Evolutionary conservation across 139 green algal species (phyloP), one percentile per base, ranked within the genome.

Genomic region (Mesotaenium endlicherianum): DNA sequence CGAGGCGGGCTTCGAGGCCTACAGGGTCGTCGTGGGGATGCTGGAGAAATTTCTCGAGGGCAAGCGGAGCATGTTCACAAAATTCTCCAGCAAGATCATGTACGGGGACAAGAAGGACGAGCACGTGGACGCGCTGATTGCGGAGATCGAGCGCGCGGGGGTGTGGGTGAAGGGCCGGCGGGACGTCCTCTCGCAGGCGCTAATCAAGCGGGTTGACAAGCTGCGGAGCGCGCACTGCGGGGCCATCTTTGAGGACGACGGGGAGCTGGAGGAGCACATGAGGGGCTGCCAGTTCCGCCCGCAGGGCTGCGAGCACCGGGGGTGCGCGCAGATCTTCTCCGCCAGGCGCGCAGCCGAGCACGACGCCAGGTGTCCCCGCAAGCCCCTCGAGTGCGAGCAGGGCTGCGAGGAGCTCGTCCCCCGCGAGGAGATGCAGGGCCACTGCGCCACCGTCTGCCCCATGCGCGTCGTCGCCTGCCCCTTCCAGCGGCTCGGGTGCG

Each of bases 401-500:
- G 70, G 3, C 26, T 86, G 79, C 49, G 11, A 30, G n/a, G 69
- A 31, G 6, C 17, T 26, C 2, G 49, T 86, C 6, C 31, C 44
- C 20, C 68, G 79, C 20, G 79, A 39, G 26, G 69, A 84, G 4
- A 86, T 86, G 79, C 17, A 70, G 3, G 70, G 14, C 5, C 79
- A 86, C 70, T 79, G 68, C 31, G 36, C 39, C 5, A 86, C 79
- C 30, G 70, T 84, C 4, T 86, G 79, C 42, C 41, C 79, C 2
- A 69, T 69, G 69, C 47, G 14, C 26, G 39, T 79, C 3, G 79
- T 86, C 3, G 3, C 3, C n/a, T 86, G 79, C 31, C 79, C 79
- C n/a, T 86, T 86, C 14, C 42, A 86, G 67, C 26, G 20, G 5
- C 30, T 86, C 30, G 79, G 79, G 4, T 86, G 79, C 36, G 44